A percentile compares a stretch with the other conserved stretches of the same genome.
Evolutionary conservation across 2,329 filamentous ascomycete genomes (phyloP).

Genomic region (Penicillium corylophilum): DNA sequence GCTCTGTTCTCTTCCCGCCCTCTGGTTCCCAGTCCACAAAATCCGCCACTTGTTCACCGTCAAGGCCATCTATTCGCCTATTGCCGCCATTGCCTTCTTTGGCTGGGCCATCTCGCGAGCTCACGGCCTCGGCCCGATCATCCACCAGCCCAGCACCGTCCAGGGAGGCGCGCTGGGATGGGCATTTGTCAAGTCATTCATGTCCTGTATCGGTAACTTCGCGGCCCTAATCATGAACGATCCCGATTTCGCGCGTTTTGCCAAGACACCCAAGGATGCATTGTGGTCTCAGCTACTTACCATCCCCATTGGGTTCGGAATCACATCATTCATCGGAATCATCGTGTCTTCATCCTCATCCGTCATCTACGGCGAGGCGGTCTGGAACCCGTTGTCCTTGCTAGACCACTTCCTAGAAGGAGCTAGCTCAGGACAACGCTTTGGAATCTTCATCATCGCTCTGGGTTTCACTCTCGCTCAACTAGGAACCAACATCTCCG

Average conservation of each 20-base stretch:
- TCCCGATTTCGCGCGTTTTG: slow-evolving; percentile 83
- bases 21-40: slow-evolving; percentile 87
- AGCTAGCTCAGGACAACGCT: slow-evolving; percentile 66
- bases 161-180: slow-evolving; percentile 72
- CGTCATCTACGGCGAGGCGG: slow-evolving; percentile 62
- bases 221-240: slow-evolving; percentile 79
- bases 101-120: slow-evolving; percentile 83
- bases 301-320: slow-evolving; percentile 68
- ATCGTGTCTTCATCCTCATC: slow-evolving; percentile 68
- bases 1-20: slow-evolving; percentile 73
- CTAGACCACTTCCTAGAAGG: slow-evolving; percentile 68
- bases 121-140: slow-evolving; percentile 78
- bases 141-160: slow-evolving; percentile 64
- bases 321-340: slow-evolving; percentile 84
- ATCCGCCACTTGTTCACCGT: slow-evolving; percentile 88
- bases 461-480: slow-evolving; percentile 73
- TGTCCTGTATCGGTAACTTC: slow-evolving; percentile 88
- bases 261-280: slow-evolving; percentile 70
- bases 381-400: slow-evolving; percentile 72
- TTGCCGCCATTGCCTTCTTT: slow-evolving; percentile 80
- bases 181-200: slow-evolving; percentile 80
- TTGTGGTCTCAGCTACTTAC: slow-evolving; percentile 77
- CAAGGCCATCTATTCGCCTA: slow-evolving; percentile 81
- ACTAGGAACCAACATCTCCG: slow-evolving; percentile 82
- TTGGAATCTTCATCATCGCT: slow-evolving; percentile 73